phyloP scores from a whole-genome alignment of 2,329 filamentous ascomycete genomes.

The Cadophora malorum region DNA sequence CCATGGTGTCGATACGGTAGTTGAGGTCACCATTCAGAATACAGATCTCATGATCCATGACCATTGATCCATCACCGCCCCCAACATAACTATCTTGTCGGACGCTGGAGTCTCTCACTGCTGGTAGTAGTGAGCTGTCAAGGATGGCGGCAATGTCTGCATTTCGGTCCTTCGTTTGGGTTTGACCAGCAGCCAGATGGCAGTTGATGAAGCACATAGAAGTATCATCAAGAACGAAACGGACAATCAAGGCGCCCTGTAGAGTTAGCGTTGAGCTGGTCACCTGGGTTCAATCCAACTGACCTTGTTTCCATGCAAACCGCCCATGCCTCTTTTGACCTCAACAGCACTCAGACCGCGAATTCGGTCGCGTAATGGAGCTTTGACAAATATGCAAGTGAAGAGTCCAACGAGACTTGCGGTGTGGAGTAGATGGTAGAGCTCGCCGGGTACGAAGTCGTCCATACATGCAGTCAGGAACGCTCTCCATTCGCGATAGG shows the following conservation, averaged over 20 bases:
- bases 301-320: conserved; percentile 90
- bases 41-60: conserved; percentile 97
- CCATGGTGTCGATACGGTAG: conserved; percentile 98
- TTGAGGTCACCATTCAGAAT: conserved; percentile 96
- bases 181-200: conserved; percentile 92
- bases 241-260: conserved; percentile 81
- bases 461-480: conserved; percentile 84
- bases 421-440: conserved; percentile 87
- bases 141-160: conserved; percentile 91
- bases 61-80: conserved; percentile 94
- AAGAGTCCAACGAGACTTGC: conserved; percentile 93
- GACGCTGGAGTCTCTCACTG: conserved; percentile 69
- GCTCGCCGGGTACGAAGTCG: conserved; percentile 79
- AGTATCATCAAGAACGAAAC: conserved; percentile 93
- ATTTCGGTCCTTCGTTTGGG: conserved; percentile 87
- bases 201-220: conserved; percentile 97
- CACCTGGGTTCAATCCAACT: background rate
- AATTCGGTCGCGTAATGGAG: conserved; percentile 76
- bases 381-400: conserved; percentile 93
- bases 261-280: background rate
- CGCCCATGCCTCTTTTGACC: conserved; percentile 95
- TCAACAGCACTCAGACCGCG: conserved; percentile 79
- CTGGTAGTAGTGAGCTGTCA: conserved; percentile 76
- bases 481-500: conserved; percentile 96
- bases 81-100: conserved; percentile 83